Percentiles rank a stretch among this genome's conserved stretches.
Evolutionary conservation across 2,329 filamentous ascomycete species (phyloP).

Genomic region (Epichloe glyceriae): DNA sequence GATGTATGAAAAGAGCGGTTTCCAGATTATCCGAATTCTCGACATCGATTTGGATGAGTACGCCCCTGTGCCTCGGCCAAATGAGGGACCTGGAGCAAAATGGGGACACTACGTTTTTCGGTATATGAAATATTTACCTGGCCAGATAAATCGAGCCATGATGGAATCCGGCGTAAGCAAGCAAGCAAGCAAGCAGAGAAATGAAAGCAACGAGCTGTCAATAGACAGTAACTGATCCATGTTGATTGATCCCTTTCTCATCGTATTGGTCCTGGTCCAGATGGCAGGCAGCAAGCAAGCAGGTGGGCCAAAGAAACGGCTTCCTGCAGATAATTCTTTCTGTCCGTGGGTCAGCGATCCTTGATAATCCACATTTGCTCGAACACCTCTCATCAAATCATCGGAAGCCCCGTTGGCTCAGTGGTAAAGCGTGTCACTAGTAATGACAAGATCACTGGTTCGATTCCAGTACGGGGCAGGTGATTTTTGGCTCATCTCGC

Average conservation of each 20-base stretch:
- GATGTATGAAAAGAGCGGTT: slow-evolving; percentile 19
- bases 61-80: slow-evolving; percentile 13
- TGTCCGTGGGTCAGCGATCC: neutral
- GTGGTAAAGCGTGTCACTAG: slow-evolving; percentile 25
- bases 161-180: too few relatives aligned
- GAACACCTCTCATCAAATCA: fast-evolving
- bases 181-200: neutral
- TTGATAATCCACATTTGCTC: slow-evolving; percentile 1
- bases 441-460: slow-evolving; percentile 25
- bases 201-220: neutral
- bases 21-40: slow-evolving; percentile 15
- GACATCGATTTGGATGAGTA: slow-evolving; percentile 21
- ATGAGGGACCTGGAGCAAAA: slow-evolving; percentile 13
- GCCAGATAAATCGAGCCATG: neutral
- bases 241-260: neutral
- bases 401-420: slow-evolving; percentile 19
- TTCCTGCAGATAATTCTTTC: neutral
- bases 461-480: slow-evolving; percentile 22
- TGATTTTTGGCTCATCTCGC: neutral
- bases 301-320: neutral
- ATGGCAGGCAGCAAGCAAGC: neutral
- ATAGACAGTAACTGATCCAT: too few relatives aligned
- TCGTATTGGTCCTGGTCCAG: neutral
- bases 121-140: slow-evolving; percentile 18
- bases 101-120: slow-evolving; percentile 22